Percentiles rank a stretch among this genome's conserved stretches.
Conservation (phyloP, 2,329 filamentous ascomycete species). For the Nigrograna mackinnonii region DNA sequence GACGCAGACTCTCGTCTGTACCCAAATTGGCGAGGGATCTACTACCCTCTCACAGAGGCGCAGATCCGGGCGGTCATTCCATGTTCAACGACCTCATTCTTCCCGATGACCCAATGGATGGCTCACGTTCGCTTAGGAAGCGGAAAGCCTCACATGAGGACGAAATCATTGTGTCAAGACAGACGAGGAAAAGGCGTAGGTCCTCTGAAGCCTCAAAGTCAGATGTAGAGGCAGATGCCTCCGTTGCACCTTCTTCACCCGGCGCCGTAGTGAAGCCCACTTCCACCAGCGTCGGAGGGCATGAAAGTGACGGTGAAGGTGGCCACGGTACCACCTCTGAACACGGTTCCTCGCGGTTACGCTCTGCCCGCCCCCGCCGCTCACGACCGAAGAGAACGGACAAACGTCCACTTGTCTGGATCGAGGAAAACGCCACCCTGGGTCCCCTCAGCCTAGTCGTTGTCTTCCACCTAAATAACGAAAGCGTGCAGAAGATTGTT, state of each 20-base stretch:
- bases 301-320: slow-evolving; percentile 30
- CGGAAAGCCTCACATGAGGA: slow-evolving; percentile 77
- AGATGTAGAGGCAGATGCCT: slow-evolving; percentile 24
- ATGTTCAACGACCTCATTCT: slow-evolving; percentile 75
- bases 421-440: slow-evolving; percentile 32
- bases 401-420: slow-evolving; percentile 39
- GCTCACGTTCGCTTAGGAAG: slow-evolving; percentile 78
- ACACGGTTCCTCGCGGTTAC: slow-evolving; percentile 28
- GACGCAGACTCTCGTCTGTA: slow-evolving; percentile 60
- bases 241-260: slow-evolving; percentile 32
- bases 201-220: slow-evolving; percentile 39
- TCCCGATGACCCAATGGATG: slow-evolving; percentile 74
- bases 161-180: slow-evolving; percentile 55
- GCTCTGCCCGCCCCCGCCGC: slow-evolving; percentile 27
- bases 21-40: slow-evolving; percentile 73
- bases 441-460: slow-evolving; percentile 28
- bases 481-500: slow-evolving; percentile 64
- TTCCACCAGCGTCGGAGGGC: slow-evolving; percentile 27
- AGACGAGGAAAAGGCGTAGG: slow-evolving; percentile 47
- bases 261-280: too few relatives aligned
- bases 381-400: slow-evolving; percentile 33
- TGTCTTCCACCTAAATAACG: slow-evolving; percentile 48
- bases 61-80: slow-evolving; percentile 67
- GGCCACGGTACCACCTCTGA: slow-evolving; percentile 31
- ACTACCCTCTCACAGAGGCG: slow-evolving; percentile 68